These are phyloP conservation scores for Solanum hybrid DNA, from an alignment of 305 asterid species.

Conservation along the genomic window DNA sequence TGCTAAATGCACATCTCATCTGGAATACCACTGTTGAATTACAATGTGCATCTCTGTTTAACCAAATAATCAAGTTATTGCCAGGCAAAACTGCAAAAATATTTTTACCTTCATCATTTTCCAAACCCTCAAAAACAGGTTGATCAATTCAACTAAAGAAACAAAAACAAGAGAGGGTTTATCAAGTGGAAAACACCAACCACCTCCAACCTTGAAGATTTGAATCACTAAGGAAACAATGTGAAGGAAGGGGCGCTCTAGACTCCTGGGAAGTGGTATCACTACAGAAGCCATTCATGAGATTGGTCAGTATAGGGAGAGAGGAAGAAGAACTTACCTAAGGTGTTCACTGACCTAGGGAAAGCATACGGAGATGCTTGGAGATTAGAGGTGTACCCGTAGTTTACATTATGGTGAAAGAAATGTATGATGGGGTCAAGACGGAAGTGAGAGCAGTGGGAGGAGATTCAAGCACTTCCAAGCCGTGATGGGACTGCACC, in stretches of 20 bases:
- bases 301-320: background rate
- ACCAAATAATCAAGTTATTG: background rate
- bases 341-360: background rate
- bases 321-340: background rate
- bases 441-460: background rate
- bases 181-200: background rate
- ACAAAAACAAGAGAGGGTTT: background rate
- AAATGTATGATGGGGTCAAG: background rate
- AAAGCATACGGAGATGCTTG: background rate
- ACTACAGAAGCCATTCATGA: background rate
- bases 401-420: background rate
- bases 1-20: too few species aligned
- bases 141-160: background rate
- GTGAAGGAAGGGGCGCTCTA: background rate
- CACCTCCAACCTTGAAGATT: background rate
- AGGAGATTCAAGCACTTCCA: background rate
- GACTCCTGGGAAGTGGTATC: background rate
- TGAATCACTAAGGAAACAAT: background rate
- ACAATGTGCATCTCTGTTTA: background rate
- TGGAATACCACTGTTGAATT: background rate
- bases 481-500: background rate
- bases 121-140: background rate
- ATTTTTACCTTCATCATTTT: background rate
- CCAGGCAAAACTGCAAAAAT: background rate
- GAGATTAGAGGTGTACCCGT: background rate